Conservation (phyloP, 345 rosid species). For the Moricandia moricandioides region DNA sequence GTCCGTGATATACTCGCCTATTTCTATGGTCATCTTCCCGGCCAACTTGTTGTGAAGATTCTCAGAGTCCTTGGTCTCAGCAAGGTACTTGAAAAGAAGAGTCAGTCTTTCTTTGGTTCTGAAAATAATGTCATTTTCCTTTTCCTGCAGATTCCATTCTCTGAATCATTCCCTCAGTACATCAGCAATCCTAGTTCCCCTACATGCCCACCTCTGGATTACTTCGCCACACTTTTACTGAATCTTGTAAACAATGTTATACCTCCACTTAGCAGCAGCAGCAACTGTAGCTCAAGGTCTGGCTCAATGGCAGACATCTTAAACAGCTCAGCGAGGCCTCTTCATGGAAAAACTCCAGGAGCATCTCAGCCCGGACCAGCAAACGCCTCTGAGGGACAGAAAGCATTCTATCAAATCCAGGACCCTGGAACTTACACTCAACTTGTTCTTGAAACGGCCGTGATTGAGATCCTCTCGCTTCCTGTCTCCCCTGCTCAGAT, state of each 20-base stretch:
- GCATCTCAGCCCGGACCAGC: constrained; percentile 72
- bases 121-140: too few relatives aligned
- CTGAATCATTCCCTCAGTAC: constrained; percentile 90
- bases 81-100: too few relatives aligned
- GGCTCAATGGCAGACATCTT: constrained; percentile 62
- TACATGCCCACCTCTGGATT: constrained; percentile 82
- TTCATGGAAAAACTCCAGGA: constrained; percentile 62
- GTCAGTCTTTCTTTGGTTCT: too few relatives aligned
- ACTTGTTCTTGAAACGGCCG: constrained; percentile 91
- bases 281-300: constrained; percentile 46
- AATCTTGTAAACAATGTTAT: constrained; percentile 91
- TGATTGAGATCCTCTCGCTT: constrained; percentile 92
- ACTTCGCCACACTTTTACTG: constrained; percentile 81
- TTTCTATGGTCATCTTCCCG: constrained; percentile 89
- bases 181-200: constrained; percentile 63
- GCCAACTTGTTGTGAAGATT: constrained; percentile 67
- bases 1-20: constrained; percentile 97
- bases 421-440: constrained; percentile 97
- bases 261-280: constrained; percentile 73
- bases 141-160: constrained; percentile 96
- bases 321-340: constrained; percentile 54
- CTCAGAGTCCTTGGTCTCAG: constrained; percentile 77
- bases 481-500: constrained; percentile 85
- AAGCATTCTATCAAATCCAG: constrained; percentile 93
- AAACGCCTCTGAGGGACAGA: constrained; percentile 71